These are phyloP conservation scores for Candida dubliniensis DNA, from an alignment of 1,139 yeast species.

Conservation along the genomic window DNA sequence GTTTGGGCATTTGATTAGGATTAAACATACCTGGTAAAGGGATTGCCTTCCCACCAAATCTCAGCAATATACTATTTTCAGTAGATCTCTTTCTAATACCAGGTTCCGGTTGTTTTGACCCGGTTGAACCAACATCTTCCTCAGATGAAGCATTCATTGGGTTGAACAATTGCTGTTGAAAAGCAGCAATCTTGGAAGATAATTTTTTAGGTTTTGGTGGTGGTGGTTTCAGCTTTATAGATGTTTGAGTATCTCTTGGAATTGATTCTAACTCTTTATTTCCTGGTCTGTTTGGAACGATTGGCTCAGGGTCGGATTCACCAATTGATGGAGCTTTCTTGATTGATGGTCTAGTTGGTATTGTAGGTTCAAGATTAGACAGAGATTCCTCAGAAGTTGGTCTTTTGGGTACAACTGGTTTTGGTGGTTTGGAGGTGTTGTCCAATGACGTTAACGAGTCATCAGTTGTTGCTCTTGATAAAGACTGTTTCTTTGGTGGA, in stretches of 20 bases:
- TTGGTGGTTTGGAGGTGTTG: background rate
- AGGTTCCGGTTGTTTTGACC: conserved; percentile 1
- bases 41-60: conserved; percentile 53
- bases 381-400: conserved; percentile 21
- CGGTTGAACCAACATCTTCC: background rate
- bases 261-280: conserved; percentile 2
- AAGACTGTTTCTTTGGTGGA: conserved; percentile 13
- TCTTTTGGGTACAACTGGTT: conserved; percentile 47
- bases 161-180: conserved; percentile 50
- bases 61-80: background rate
- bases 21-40: conserved; percentile 67
- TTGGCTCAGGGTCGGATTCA: background rate
- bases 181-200: conserved; percentile 75
- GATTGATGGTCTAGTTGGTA: conserved; percentile 13
- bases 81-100: background rate
- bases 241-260: background rate
- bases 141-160: conserved; percentile 30
- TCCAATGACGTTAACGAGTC: background rate
- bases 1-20: conserved; percentile 20
- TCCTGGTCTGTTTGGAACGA: conserved; percentile 14
- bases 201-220: conserved; percentile 77
- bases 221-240: conserved; percentile 38
- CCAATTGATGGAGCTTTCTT: background rate
- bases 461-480: conserved; percentile 8
- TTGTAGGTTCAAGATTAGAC: background rate